These are phyloP conservation scores for Fusarium mexicanum DNA, from an alignment of 2,329 filamentous ascomycete species.

Conservation along the genomic window DNA sequence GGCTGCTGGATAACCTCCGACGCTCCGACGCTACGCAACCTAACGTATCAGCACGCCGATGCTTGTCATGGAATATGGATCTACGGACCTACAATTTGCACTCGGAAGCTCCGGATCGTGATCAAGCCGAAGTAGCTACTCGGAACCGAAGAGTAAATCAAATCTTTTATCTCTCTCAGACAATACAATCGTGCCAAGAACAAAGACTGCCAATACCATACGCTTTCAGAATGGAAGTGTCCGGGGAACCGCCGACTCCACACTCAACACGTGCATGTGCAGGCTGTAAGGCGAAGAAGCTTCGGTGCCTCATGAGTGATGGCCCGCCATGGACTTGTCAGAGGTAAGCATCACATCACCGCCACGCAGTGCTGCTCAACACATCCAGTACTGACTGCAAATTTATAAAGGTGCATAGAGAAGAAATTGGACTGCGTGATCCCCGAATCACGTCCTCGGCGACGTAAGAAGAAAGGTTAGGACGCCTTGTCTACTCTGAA, in stretches of 20 bases:
- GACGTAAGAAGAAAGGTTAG: not conserved
- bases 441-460: not conserved
- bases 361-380: rapidly evolving
- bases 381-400: not conserved
- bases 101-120: not conserved
- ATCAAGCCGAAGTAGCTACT: not conserved
- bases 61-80: not conserved
- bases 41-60: not conserved
- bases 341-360: not conserved
- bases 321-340: not conserved
- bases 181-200: not conserved
- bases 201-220: not conserved
- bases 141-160: not conserved
- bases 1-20: not conserved
- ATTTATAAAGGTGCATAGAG: not conserved
- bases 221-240: not conserved
- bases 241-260: not conserved
- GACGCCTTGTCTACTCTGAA: not conserved
- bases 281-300: not conserved
- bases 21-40: not conserved
- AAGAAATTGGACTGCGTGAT: not conserved
- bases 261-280: not conserved
- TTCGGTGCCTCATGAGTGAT: not conserved
- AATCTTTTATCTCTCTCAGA: not conserved
- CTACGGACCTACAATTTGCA: not conserved